Evolutionary conservation across 2,329 filamentous ascomycete species (phyloP).

Genomic region (Sarocladiaceae sp.): DNA sequence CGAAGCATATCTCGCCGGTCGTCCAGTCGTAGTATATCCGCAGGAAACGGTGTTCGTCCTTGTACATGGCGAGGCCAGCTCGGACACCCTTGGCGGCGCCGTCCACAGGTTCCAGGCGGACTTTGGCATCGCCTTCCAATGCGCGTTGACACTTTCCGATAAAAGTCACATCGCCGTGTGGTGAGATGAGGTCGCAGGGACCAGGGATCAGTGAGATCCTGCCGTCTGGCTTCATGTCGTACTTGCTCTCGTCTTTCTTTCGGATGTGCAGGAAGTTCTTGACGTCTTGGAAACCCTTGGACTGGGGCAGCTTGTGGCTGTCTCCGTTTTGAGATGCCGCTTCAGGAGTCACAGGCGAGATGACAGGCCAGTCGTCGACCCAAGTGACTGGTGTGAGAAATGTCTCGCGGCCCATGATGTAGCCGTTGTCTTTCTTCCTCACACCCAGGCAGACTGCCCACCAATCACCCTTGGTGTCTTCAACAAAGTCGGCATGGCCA

Average conservation of each 20-base stretch:
- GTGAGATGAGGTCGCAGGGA: constrained; percentile 6
- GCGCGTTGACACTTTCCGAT: constrained; percentile 9
- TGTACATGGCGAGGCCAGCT: constrained; percentile 10
- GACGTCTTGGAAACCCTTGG: constrained; percentile 3
- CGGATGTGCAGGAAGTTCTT: constrained; percentile 9
- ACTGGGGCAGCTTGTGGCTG: not conserved
- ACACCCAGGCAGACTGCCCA: constrained; percentile 13
- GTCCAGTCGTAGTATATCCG: constrained; percentile 2
- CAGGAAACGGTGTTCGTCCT: constrained; percentile 10
- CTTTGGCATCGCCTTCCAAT: constrained; percentile 3
- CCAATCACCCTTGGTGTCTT: constrained; percentile 14
- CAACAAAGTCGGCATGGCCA: constrained; percentile 14
- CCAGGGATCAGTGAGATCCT: constrained; percentile 2
- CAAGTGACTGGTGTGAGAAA: constrained; percentile 11
- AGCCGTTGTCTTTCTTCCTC: constrained; percentile 10
- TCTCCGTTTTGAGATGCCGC: not conserved
- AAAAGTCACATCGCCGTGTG: constrained; percentile 3
- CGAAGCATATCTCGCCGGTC: not conserved
- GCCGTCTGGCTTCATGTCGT: not conserved
- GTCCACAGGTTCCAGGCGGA: not conserved
- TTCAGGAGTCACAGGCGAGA: not conserved
- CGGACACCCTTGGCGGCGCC: not conserved
- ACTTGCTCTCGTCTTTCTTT: constrained; percentile 5
- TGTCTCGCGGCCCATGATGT: constrained; percentile 12
- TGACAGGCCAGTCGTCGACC: constrained; percentile 10